Evolutionary conservation across 306 rosid genomes (phyloP), one percentile per base, ranked within the genome.

Genomic region (Oemleria cerasiformis): DNA sequence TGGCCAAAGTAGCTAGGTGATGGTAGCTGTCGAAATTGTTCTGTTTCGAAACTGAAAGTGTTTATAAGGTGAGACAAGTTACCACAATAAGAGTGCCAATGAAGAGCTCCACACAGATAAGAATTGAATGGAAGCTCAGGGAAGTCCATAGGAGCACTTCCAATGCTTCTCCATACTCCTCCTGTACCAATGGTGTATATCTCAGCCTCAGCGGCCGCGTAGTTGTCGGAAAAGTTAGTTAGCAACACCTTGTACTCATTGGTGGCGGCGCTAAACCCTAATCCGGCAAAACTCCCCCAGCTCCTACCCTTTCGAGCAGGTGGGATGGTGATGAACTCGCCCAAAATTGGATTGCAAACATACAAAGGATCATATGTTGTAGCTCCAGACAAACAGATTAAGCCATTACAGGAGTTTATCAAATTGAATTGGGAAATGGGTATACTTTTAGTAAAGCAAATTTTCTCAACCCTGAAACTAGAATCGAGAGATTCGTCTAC

Each of bases 111-210:
- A 19, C 56, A 55, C 11, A 56, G 58, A 20, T 43, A 58, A 21
- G 77, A 47, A 63, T 73, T 50, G 55, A 73, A 73, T 1, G 77
- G 63, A 6, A 23, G 15, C 38, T 21, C 23, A 9, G 23, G 23
- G 3, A 30, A 38, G 63, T 17, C 3, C 21, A 16, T 0, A 0
- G 60, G 58, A 34, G 70, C 76, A 48, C 14, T 34, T n/a, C 60
- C 69, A 36, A 73, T 20, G 25, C 42, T 62, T 50, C 76, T 62
- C 76, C 76, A 73, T 62, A 14, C 38, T 49, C 74, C 42, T 15
- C 74, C 42, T 15, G 51, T 50, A 5, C 73, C 63, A 20, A 69
- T 30, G 8, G 63, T 69, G 59, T 54, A 69, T 17, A 69, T 47
- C 73, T 69, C 73, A 12, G 63, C 39, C 48, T 68, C 49, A 36